Conservation (phyloP, 129 eudicot species). For the Glebionis coronaria region DNA sequence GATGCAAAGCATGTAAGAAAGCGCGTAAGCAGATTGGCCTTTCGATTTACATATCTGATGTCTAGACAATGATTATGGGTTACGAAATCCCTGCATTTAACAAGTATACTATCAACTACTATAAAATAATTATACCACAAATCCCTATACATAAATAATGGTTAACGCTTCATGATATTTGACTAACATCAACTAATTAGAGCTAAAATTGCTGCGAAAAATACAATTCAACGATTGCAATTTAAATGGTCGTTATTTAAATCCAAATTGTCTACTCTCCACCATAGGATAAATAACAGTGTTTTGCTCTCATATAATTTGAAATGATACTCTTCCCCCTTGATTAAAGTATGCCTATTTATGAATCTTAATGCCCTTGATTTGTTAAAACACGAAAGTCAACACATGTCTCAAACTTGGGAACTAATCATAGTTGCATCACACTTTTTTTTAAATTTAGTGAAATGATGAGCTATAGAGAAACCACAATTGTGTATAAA, state of each 20-base stretch:
- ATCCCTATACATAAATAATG: neutral
- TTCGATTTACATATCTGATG: constrained; percentile 21
- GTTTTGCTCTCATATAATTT: neutral
- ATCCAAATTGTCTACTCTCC: constrained; percentile 3
- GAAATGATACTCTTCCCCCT: neutral
- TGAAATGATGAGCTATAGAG: neutral
- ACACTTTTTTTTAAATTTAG: neutral
- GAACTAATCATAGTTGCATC: neutral
- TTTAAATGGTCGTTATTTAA: neutral
- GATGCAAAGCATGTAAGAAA: constrained; percentile 10
- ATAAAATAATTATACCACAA: neutral
- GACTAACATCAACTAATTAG: neutral
- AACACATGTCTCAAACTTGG: constrained; percentile 7
- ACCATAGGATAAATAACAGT: neutral
- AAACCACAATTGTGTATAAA: neutral
- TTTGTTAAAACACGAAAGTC: constrained; percentile 2
- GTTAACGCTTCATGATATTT: neutral
- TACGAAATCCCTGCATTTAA: constrained; percentile 42
- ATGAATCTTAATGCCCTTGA: neutral
- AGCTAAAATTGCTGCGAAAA: neutral
- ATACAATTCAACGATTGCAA: neutral
- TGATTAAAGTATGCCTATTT: neutral
- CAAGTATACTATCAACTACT: constrained; percentile 7
- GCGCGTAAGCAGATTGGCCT: constrained; percentile 20
- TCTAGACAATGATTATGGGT: constrained; percentile 13